Evolutionary conservation across 2,329 filamentous ascomycete species (phyloP).

Genomic region (Blastomyces parvus): DNA sequence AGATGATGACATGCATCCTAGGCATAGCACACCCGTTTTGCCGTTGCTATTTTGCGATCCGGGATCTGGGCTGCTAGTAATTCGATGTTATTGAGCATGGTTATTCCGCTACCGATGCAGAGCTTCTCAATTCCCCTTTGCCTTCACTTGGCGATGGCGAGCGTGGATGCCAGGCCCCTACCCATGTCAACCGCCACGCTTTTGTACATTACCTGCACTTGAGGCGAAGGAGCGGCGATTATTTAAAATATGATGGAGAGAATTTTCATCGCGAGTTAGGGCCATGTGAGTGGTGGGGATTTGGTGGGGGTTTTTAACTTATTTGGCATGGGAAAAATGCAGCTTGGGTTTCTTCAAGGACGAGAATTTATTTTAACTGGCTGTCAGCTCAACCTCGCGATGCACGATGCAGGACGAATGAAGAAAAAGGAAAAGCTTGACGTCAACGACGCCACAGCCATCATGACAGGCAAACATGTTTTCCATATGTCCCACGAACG

Average conservation of each 20-base stretch:
- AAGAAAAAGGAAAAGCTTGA: not conserved
- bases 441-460: not conserved
- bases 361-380: not conserved
- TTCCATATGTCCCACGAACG: not conserved
- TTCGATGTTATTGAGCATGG: not conserved
- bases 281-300: not conserved
- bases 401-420: not conserved
- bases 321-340: not conserved
- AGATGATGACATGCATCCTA: not conserved
- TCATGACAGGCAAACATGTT: not conserved
- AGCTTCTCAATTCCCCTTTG: not conserved
- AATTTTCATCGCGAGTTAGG: not conserved
- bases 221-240: not conserved
- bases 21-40: not conserved
- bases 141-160: not conserved
- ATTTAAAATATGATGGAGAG: not conserved
- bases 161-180: not conserved
- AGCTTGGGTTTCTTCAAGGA: not conserved
- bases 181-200: not conserved
- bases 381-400: not conserved
- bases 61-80: not conserved
- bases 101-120: not conserved
- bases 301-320: not conserved
- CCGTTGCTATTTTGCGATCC: not conserved
- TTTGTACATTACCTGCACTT: not conserved